These are phyloP conservation scores for Silene latifolia DNA, from an alignment of 148 eudicot species.

Conservation along the genomic window DNA sequence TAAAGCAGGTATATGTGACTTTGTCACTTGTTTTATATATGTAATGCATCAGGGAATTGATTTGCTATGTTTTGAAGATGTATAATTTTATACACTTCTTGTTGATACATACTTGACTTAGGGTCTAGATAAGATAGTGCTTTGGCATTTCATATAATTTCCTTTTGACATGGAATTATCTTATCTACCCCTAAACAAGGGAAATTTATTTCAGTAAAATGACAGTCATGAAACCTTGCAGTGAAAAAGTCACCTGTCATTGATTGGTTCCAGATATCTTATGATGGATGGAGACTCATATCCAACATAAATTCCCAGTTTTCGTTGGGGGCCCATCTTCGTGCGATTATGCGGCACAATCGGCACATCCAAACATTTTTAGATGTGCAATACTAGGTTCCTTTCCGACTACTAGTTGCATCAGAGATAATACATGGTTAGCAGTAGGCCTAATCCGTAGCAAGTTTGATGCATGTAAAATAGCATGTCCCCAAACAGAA, in stretches of 20 bases:
- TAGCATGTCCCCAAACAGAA: background rate
- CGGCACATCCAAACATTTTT: background rate
- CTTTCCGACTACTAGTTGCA: background rate
- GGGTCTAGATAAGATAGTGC: no score
- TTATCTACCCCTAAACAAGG: background rate
- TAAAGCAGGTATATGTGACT: no score
- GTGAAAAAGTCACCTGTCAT: conserved; percentile 10
- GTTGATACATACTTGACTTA: no score
- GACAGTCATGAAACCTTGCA: background rate
- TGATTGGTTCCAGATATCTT: conserved; percentile 6
- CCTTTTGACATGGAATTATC: background rate
- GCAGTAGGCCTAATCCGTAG: background rate
- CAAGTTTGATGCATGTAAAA: background rate
- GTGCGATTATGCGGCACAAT: no score
- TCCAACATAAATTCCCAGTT: no score
- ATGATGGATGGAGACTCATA: background rate
- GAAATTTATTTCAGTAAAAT: background rate
- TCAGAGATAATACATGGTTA: background rate
- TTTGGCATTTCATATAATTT: no score
- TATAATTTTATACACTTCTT: no score
- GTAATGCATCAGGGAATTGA: no score
- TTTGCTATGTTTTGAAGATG: no score
- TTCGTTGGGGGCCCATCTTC: no score
- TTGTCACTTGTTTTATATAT: no score
- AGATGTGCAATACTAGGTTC: background rate